These are phyloP conservation scores for Cyclotella cryptica DNA, from an alignment of 108 stramenopile genomes.

Conservation along the genomic window DNA sequence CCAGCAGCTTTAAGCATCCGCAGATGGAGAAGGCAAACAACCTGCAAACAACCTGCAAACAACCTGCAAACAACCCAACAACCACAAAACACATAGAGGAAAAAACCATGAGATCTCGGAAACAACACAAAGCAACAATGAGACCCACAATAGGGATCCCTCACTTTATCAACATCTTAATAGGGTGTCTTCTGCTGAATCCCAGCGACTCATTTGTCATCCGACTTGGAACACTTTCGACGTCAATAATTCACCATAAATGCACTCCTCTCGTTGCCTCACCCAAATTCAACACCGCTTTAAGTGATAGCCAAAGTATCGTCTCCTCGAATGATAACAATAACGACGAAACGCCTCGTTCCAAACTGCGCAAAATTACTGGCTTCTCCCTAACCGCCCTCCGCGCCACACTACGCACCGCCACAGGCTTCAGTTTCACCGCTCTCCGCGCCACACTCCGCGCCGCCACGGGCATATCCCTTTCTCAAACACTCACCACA, in stretches of 20 bases:
- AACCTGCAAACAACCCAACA: no score
- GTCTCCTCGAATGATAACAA: neutral
- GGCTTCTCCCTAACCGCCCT: constrained; percentile 18
- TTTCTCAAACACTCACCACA: constrained; percentile 41
- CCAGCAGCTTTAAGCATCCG: no score
- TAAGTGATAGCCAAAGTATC: neutral
- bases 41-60: no score
- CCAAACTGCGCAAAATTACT: constrained; percentile 2
- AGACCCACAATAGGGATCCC: neutral
- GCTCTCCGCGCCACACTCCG: constrained; percentile 66
- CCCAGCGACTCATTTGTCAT: neutral
- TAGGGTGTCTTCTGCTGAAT: neutral
- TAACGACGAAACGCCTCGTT: neutral
- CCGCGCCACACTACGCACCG: constrained; percentile 48
- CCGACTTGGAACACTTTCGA: neutral
- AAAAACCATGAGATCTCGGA: neutral
- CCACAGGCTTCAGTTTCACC: constrained; percentile 75
- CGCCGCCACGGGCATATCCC: constrained; percentile 63
- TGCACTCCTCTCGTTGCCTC: neutral
- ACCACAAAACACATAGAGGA: no score
- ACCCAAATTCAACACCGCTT: neutral
- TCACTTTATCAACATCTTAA: neutral
- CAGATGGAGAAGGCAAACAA: no score
- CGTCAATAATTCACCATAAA: neutral
- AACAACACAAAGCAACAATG: constrained; percentile 1